Percentiles rank a stretch among this genome's conserved stretches.
phyloP scores from a whole-genome alignment of 768 basidiomycete species.

The Suillus subaureus region DNA sequence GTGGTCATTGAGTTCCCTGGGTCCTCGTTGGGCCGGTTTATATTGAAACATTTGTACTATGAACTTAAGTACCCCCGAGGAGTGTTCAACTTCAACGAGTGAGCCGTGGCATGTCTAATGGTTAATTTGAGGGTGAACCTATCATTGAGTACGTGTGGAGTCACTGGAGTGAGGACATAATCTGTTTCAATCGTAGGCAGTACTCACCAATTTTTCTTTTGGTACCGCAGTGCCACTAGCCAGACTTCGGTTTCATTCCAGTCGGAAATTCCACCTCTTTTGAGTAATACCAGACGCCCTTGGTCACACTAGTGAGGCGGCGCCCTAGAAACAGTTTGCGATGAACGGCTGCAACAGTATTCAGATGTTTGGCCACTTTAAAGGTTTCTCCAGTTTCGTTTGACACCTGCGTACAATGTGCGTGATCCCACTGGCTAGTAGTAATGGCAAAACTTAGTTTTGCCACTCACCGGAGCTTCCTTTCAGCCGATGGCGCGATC shows the following conservation, averaged over 20 bases:
- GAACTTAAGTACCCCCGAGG: slow-evolving; percentile 18
- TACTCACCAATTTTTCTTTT: slow-evolving; percentile 20
- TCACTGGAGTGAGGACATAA: background rate
- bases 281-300: slow-evolving; percentile 24
- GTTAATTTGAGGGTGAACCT: slow-evolving; percentile 18
- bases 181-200: background rate
- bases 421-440: no score
- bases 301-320: no score
- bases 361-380: background rate
- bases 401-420: slow-evolving; percentile 18
- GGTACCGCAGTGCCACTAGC: slow-evolving; percentile 7
- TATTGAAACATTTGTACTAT: slow-evolving; percentile 16
- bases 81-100: slow-evolving; percentile 18
- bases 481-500: background rate
- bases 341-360: background rate
- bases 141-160: background rate
- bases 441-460: background rate
- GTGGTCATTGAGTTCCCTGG: slow-evolving; percentile 10
- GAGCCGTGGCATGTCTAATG: no score
- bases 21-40: no score
- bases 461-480: background rate
- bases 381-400: slow-evolving; percentile 9
- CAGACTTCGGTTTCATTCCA: background rate
- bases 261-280: slow-evolving; percentile 9
- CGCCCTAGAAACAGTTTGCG: no score